Percentiles rank a stretch among this genome's conserved stretches.
Evolutionary conservation across 257 asterid genomes (phyloP).

Genomic region (Ophiorrhiza pumila): DNA sequence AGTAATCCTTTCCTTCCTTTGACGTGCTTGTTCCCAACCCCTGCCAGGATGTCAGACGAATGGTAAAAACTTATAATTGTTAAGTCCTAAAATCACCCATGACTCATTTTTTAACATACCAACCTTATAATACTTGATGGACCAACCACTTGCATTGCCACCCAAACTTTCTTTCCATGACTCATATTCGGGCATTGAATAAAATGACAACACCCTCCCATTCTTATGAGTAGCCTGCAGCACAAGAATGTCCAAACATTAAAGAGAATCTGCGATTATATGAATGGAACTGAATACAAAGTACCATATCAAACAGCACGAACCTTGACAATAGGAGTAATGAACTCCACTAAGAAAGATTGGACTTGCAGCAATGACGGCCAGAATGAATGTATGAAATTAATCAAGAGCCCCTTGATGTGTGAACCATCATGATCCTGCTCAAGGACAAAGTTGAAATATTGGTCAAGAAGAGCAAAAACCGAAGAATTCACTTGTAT

Average conservation of each 20-base stretch:
- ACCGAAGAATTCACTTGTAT: background rate
- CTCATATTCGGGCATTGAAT: slow-evolving; percentile 95
- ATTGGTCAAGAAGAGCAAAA: background rate
- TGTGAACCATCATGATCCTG: slow-evolving; percentile 99
- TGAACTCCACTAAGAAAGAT: slow-evolving; percentile 78
- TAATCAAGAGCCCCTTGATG: slow-evolving; percentile 87
- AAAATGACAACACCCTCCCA: slow-evolving; percentile 56
- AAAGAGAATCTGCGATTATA: background rate
- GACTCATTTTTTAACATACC: slow-evolving; percentile 23
- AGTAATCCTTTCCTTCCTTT: slow-evolving; percentile 90
- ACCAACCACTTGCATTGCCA: slow-evolving; percentile 62
- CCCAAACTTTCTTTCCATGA: slow-evolving; percentile 73
- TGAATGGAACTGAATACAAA: background rate
- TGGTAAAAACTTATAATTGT: background rate
- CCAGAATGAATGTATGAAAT: slow-evolving; percentile 93
- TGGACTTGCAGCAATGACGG: slow-evolving; percentile 88
- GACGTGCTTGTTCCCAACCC: slow-evolving; percentile 98
- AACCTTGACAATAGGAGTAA: slow-evolving; percentile 96
- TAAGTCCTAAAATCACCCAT: background rate
- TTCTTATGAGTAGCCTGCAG: slow-evolving; percentile 61
- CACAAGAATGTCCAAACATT: slow-evolving; percentile 4
- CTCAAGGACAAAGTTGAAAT: slow-evolving; percentile 11
- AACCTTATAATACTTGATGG: slow-evolving; percentile 95
- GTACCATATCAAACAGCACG: background rate
- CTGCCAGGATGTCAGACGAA: slow-evolving; percentile 35